Conservation (phyloP, 1,284 basidiomycete genomes). For the Trichosporon sp. region DNA sequence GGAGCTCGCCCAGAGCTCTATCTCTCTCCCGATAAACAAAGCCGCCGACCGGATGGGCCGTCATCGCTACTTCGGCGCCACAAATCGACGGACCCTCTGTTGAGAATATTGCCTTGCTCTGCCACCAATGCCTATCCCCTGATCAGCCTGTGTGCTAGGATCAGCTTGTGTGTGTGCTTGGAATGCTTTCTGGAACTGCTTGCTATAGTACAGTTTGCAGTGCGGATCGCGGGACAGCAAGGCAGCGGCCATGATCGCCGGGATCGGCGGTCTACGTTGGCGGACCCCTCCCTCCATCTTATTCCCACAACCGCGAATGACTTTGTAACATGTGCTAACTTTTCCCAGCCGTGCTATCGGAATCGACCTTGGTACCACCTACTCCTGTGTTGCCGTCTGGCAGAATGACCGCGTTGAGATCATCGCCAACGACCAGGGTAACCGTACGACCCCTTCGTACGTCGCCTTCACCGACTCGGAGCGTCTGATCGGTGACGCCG, state of each 20-base stretch:
- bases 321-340: neutral
- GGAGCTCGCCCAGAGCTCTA: too few species aligned
- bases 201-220: neutral
- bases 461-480: conserved; percentile 89
- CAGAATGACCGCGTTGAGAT: conserved; percentile 91
- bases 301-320: neutral
- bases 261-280: neutral
- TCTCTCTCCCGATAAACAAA: too few species aligned
- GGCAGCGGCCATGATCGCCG: neutral
- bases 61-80: too few species aligned
- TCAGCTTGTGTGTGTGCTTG: neutral
- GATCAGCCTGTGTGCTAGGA: too few species aligned
- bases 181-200: neutral
- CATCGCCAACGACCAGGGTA: conserved; percentile 66
- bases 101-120: too few species aligned
- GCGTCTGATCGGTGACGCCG: conserved; percentile 60
- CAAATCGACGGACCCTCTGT: too few species aligned
- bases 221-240: neutral
- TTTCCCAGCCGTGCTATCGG: neutral
- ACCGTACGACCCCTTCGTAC: conserved; percentile 91
- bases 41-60: too few species aligned
- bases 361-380: conserved; percentile 57
- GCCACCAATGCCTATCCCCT: too few species aligned
- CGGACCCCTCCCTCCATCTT: neutral
- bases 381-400: conserved; percentile 88